These are phyloP conservation scores for Penstemon newberryi DNA, from an alignment of 257 asterid genomes.

Conservation along the genomic window DNA sequence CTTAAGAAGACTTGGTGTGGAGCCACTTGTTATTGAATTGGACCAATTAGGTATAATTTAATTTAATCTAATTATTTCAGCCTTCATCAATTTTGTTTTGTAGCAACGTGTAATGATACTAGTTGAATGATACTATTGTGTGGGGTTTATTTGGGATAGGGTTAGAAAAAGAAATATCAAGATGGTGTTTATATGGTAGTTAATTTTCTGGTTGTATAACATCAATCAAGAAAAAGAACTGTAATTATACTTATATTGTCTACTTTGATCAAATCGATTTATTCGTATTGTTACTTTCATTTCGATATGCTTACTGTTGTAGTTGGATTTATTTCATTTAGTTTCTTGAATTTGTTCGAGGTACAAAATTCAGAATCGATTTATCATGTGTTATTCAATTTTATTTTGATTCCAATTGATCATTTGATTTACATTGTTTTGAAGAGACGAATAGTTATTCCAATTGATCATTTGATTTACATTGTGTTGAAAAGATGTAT, in stretches of 20 bases:
- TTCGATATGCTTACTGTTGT: neutral
- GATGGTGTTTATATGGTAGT: too few relatives aligned
- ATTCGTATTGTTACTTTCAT: neutral
- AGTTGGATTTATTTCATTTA: neutral
- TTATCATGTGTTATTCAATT: too few relatives aligned
- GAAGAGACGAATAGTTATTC: too few relatives aligned
- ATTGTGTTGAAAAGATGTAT: too few relatives aligned
- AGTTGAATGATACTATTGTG: too few relatives aligned
- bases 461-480: too few relatives aligned
- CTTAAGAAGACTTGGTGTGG: slow-evolving; percentile 78
- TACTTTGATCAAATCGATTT: neutral
- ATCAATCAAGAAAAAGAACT: neutral
- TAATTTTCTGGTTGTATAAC: neutral
- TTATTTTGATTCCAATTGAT: too few relatives aligned
- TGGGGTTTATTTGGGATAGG: too few relatives aligned
- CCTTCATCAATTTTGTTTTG: too few relatives aligned
- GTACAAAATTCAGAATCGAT: neutral
- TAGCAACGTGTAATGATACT: too few relatives aligned
- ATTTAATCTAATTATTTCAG: neutral
- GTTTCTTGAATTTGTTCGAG: neutral
- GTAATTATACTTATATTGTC: neutral
- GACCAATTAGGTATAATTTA: slow-evolving; percentile 64
- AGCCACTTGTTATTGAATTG: slow-evolving; percentile 80
- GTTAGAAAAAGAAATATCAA: too few relatives aligned
- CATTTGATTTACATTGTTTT: too few relatives aligned